phyloP scores from a whole-genome alignment of 768 basidiomycete species.

The Amanita molliuscula region DNA sequence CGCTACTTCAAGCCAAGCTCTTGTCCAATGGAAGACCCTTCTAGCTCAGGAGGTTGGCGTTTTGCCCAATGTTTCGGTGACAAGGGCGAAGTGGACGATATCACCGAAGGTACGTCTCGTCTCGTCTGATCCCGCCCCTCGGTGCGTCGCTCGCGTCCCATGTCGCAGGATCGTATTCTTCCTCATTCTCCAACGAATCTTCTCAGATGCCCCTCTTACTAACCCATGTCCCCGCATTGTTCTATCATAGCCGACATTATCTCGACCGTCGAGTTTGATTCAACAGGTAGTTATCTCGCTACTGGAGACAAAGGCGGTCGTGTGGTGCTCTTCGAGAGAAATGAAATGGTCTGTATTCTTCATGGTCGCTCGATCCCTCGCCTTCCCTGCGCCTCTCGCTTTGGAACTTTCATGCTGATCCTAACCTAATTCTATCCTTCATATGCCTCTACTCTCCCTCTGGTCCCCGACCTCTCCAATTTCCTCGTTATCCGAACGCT shows the following conservation, averaged over 20 bases:
- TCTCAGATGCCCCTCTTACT: slow-evolving; percentile 5
- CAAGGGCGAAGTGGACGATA: slow-evolving; percentile 99
- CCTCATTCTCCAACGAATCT: neutral
- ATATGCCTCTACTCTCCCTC: slow-evolving; percentile 5
- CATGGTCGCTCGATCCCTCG: slow-evolving; percentile 1
- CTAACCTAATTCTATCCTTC: neutral
- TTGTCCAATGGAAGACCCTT: slow-evolving; percentile 67
- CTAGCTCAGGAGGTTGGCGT: slow-evolving; percentile 87
- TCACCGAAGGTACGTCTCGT: slow-evolving; percentile 79
- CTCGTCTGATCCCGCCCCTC: slow-evolving; percentile 1
- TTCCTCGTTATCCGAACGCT: slow-evolving; percentile 8
- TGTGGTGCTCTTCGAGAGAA: slow-evolving; percentile 96
- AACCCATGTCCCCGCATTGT: slow-evolving; percentile 9
- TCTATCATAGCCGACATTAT: slow-evolving; percentile 88
- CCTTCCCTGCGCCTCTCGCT: slow-evolving; percentile 5
- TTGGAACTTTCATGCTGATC: neutral
- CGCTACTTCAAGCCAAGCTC: neutral
- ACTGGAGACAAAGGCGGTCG: slow-evolving; percentile 99
- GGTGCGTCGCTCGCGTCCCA: neutral
- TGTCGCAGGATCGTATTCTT: neutral
- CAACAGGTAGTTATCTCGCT: slow-evolving; percentile 97
- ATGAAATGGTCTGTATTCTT: slow-evolving; percentile 66
- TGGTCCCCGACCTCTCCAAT: slow-evolving; percentile 20
- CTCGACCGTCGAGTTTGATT: slow-evolving; percentile 99
- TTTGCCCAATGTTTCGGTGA: slow-evolving; percentile 99